Percentiles rank a stretch among this genome's conserved stretches.
Evolutionary conservation across 768 basidiomycete species (phyloP).

Genomic region (Mycena kentingensis): DNA sequence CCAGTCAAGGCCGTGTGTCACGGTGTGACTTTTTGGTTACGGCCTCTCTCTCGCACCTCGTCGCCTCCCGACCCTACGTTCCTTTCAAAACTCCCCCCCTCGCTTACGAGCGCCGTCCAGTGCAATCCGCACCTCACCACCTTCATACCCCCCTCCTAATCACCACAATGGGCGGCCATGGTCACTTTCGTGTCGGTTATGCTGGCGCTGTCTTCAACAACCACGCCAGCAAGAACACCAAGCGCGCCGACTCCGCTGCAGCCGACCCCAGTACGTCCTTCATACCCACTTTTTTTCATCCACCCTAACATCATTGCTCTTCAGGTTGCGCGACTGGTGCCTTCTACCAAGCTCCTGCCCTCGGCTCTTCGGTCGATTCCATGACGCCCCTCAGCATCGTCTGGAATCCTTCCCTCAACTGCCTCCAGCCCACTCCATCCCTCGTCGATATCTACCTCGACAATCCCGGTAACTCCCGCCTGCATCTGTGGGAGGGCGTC

Average conservation of each 20-base stretch:
- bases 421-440: conserved; percentile 41
- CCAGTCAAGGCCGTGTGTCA: no score
- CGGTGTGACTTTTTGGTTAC: no score
- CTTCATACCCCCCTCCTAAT: conserved; percentile 23
- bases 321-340: conserved; percentile 57
- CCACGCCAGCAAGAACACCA: conserved; percentile 25
- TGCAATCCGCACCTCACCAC: no score
- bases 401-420: conserved; percentile 59
- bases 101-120: no score
- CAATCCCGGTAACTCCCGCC: conserved; percentile 48
- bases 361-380: conserved; percentile 48
- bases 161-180: conserved; percentile 33
- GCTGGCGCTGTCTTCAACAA: conserved; percentile 23
- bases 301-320: no score
- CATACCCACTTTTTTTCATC: conserved; percentile 2
- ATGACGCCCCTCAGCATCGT: conserved; percentile 53
- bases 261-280: conserved; percentile 4
- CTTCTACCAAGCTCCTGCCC: conserved; percentile 60
- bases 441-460: conserved; percentile 71
- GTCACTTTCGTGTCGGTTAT: conserved; percentile 27
- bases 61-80: background rate
- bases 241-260: conserved; percentile 17
- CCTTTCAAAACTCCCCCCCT: background rate
- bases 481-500: conserved; percentile 63
- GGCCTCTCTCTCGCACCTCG: no score